Evolutionary conservation across 768 basidiomycete species (phyloP).

Genomic region (Tephrocybe sp.): DNA sequence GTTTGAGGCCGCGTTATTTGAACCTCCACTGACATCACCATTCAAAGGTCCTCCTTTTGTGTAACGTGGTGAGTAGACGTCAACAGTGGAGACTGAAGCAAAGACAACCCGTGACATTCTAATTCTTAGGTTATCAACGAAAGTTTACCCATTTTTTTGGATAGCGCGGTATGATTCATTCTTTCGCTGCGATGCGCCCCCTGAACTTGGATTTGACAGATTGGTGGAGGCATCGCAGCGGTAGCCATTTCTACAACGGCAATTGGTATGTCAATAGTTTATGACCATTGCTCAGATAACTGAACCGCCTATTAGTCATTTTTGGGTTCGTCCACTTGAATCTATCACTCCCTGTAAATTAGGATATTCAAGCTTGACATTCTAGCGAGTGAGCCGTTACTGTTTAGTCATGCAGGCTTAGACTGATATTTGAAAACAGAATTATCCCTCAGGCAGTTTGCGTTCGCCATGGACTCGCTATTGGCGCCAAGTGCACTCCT

Average conservation of each 20-base stretch:
- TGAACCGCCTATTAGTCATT: no score
- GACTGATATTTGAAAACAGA: conserved; percentile 22
- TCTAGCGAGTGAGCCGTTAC: conserved; percentile 44
- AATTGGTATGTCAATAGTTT: conserved; percentile 46
- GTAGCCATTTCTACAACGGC: conserved; percentile 76
- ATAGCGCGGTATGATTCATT: conserved; percentile 57
- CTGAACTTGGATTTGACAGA: conserved; percentile 20
- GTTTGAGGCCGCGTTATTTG: background rate
- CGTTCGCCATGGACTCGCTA: conserved; percentile 76
- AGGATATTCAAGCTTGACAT: conserved; percentile 3
- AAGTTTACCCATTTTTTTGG: conserved; percentile 80
- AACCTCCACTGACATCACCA: background rate
- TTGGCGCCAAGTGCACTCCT: conserved; percentile 80
- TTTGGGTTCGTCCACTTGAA: conserved; percentile 62
- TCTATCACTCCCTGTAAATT: background rate
- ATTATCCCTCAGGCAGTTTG: conserved; percentile 73
- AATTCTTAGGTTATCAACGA: conserved; percentile 70
- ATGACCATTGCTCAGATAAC: background rate
- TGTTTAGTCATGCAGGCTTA: no score
- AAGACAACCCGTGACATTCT: background rate
- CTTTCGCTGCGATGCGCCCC: background rate
- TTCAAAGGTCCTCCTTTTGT: conserved; percentile 73
- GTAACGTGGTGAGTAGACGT: conserved; percentile 70
- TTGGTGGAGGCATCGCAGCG: conserved; percentile 71
- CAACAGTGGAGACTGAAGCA: background rate